Percentiles rank a stretch among this genome's conserved stretches.
These are phyloP conservation scores for Schrenkiella parvula DNA, from an alignment of 345 rosid species.

Conservation along the genomic window DNA sequence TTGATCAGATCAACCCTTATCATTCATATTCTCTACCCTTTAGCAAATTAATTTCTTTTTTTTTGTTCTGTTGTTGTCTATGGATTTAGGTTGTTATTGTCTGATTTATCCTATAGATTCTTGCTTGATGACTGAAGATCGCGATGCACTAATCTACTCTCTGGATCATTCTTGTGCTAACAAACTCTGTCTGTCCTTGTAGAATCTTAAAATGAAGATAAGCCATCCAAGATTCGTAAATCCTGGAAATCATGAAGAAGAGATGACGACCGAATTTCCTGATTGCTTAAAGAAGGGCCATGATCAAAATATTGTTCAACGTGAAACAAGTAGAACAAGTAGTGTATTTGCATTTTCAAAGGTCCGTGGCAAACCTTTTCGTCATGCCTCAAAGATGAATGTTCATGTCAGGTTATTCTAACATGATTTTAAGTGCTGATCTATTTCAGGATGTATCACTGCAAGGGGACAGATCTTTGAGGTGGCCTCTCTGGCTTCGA, in stretches of 20 bases:
- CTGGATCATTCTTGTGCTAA: conserved; percentile 21
- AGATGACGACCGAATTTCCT: conserved; percentile 50
- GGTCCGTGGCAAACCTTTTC: conserved; percentile 45
- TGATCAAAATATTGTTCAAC: conserved; percentile 33
- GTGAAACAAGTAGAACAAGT: conserved; percentile 32
- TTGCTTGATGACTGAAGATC: conserved; percentile 15
- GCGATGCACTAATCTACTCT: conserved; percentile 8
- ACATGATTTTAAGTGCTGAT: conserved; percentile 23
- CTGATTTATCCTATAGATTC: neutral
- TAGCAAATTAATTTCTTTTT: neutral
- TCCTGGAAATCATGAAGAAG: conserved; percentile 48
- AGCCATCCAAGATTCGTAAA: conserved; percentile 72
- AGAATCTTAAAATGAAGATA: conserved; percentile 96
- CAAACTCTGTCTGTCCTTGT: conserved; percentile 21
- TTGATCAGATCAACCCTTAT: neutral
- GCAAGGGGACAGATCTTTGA: conserved; percentile 51
- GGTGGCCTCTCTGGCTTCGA: conserved; percentile 95
- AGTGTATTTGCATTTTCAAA: conserved; percentile 72
- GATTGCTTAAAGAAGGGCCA: conserved; percentile 60
- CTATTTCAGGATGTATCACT: conserved; percentile 57
- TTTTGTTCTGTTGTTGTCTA: conserved; percentile 13
- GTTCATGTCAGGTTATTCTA: conserved; percentile 13
- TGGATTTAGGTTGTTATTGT: conserved; percentile 2
- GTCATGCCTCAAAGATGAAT: conserved; percentile 5
- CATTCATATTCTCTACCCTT: conserved; percentile 9